Conservation (phyloP, 768 basidiomycete genomes). For the Suillus tomentosus region DNA sequence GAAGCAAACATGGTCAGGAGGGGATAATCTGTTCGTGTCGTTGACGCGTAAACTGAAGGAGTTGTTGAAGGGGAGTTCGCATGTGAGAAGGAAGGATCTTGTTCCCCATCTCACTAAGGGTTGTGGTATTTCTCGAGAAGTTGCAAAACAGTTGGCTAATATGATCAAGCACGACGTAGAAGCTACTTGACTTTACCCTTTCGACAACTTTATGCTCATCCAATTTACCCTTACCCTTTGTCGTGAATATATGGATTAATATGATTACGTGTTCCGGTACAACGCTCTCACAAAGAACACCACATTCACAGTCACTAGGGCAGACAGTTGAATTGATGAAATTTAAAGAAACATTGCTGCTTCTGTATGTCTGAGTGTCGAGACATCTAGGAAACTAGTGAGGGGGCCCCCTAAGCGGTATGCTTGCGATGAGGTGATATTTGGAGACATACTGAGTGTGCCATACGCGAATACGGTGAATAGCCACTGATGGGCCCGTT, state of each 20-base stretch:
- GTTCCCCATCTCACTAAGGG: slow-evolving; percentile 24
- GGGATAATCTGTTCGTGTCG: slow-evolving; percentile 20
- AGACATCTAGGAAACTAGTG: no score
- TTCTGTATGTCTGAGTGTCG: no score
- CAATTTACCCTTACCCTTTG: background rate
- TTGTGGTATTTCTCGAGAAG: slow-evolving; percentile 29
- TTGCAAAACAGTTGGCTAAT: slow-evolving; percentile 24
- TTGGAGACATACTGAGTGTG: no score
- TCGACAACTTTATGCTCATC: background rate
- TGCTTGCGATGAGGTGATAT: no score
- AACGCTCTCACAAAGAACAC: background rate
- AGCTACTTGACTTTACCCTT: background rate
- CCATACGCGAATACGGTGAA: background rate
- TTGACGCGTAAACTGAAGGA: slow-evolving; percentile 15
- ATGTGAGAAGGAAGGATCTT: slow-evolving; percentile 23
- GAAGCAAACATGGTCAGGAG: slow-evolving; percentile 12
- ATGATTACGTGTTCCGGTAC: background rate
- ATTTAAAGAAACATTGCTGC: no score
- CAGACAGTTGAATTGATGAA: no score
- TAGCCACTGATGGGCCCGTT: background rate
- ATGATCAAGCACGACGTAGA: slow-evolving; percentile 22
- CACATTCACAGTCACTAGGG: background rate
- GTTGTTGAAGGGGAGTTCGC: slow-evolving; percentile 17
- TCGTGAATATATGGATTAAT: background rate
- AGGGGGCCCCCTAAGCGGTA: no score